These are phyloP conservation scores for Coemansia sp. DNA, from an alignment of 371 early-diverging fungal genomes.

Conservation along the genomic window DNA sequence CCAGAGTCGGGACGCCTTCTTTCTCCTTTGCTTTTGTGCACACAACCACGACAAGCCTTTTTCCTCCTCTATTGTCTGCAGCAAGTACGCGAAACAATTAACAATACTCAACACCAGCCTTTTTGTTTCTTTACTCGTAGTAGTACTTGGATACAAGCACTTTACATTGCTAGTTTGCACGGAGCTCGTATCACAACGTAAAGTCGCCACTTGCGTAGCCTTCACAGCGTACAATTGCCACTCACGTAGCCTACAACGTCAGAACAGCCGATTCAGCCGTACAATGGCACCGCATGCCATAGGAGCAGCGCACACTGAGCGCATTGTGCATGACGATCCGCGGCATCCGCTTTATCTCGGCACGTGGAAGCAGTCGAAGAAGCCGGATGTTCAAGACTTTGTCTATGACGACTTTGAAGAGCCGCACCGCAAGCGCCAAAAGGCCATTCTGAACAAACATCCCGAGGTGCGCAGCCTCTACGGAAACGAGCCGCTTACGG, in stretches of 20 bases:
- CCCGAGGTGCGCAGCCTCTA: conserved; percentile 85
- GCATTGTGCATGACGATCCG: conserved; percentile 57
- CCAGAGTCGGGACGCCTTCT: background rate
- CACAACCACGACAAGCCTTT: background rate
- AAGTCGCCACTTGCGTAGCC: background rate
- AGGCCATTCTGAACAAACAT: conserved; percentile 78
- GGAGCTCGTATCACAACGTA: background rate
- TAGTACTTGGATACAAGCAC: background rate
- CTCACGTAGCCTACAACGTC: background rate
- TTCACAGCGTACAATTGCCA: background rate
- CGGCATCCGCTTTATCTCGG: conserved; percentile 82
- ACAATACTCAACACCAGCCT: background rate
- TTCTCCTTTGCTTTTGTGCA: background rate
- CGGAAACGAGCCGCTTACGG: conserved; percentile 78
- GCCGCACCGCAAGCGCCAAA: conserved; percentile 88
- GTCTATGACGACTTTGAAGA: conserved; percentile 91
- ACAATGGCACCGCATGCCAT: conserved; percentile 15
- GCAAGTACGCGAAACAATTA: conserved; percentile 1
- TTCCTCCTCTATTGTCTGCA: background rate
- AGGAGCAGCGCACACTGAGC: conserved; percentile 8
- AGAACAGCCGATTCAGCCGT: background rate
- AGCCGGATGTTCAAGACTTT: conserved; percentile 58
- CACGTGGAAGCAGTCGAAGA: conserved; percentile 74
- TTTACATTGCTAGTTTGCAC: background rate
- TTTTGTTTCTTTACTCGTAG: background rate